Evolutionary conservation across 805 yeast genomes (phyloP), one percentile per base, ranked within the genome.

Genomic region (Ogataea ganodermae): DNA sequence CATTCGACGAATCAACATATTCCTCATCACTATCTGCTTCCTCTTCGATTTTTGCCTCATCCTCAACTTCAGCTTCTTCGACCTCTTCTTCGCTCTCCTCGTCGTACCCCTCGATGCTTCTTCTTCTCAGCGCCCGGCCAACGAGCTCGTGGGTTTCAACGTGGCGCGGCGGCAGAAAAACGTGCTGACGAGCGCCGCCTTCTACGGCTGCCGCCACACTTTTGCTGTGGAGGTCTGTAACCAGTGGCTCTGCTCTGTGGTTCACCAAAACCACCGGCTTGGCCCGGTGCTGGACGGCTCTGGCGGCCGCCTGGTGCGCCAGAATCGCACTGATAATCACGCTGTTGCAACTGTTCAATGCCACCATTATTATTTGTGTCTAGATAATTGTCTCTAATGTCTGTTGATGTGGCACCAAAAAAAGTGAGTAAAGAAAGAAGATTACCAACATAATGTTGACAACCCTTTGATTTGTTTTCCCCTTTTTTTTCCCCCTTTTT

Each of bases 281-380:
- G 24, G 46, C 42, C 21, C 52, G 49, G 26, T 45, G 49, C 13
- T 49, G 52, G 14, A 49, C 46, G 6, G 49, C 42, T 13, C 41
- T 42, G 6, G 44, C 36, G 33, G 32, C 30, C 8, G 43, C 10
- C 8, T 42, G 46, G 9, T 48, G 47, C 16, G 44, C 49, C 44
- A 49, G 22, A 16, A 39, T 30, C 3, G 42, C 42, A 17, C 42
- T 23, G 16, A 27, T 18, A 16, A 38, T 14, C 14, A 26, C 31
- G 16, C 23, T 17, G 24, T 27, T 27, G 13, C 13, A 38, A n/a
- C 42, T 26, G 42, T 27, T 38, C 24, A 38, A 13, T 12, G 21
- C 27, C 30, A 38, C 42, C 42, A 38, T 35, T n/a, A n/a, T n/a
- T n/a, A n/a, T 6, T n/a, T 22, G 9, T 21, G n/a, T 10, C 18